These are phyloP conservation scores for Betula pendula DNA, from an alignment of 306 rosid species.

Conservation along the genomic window DNA sequence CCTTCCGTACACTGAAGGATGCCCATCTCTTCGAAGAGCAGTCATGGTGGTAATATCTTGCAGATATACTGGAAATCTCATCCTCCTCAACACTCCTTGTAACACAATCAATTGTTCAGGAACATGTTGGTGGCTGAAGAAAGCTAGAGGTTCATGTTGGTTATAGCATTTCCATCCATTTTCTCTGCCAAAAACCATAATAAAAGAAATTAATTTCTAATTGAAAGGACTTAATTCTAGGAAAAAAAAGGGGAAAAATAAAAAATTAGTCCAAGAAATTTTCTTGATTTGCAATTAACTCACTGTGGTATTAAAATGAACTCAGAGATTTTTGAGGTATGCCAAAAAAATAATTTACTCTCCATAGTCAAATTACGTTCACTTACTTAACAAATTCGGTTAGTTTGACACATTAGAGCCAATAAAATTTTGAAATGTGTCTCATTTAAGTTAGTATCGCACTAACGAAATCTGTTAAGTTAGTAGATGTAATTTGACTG, in stretches of 20 bases:
- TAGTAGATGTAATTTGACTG: too few species aligned
- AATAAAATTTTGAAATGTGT: too few species aligned
- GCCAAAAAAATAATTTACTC: too few species aligned
- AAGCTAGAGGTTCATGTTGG: constrained; percentile 73
- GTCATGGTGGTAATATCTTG: constrained; percentile 85
- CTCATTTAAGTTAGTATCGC: too few species aligned
- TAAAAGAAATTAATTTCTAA: not conserved
- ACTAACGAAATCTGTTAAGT: too few species aligned
- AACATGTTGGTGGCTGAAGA: constrained; percentile 74
- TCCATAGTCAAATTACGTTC: too few species aligned
- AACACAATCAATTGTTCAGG: constrained; percentile 74
- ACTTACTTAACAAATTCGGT: too few species aligned
- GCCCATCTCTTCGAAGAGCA: constrained; percentile 83
- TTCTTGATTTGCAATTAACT: too few species aligned
- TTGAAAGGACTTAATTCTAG: not conserved
- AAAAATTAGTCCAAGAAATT: too few species aligned
- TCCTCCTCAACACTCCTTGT: constrained; percentile 67
- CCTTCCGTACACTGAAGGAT: constrained; percentile 79
- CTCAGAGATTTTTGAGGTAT: too few species aligned
- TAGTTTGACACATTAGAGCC: too few species aligned
- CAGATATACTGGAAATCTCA: constrained; percentile 87
- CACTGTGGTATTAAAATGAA: too few species aligned
- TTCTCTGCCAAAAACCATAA: constrained; percentile 45
- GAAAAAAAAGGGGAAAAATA: not conserved
- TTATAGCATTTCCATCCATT: constrained; percentile 96